Conservation (phyloP, 441 rosid genomes). For the Euphorbia schlechtendalii region DNA sequence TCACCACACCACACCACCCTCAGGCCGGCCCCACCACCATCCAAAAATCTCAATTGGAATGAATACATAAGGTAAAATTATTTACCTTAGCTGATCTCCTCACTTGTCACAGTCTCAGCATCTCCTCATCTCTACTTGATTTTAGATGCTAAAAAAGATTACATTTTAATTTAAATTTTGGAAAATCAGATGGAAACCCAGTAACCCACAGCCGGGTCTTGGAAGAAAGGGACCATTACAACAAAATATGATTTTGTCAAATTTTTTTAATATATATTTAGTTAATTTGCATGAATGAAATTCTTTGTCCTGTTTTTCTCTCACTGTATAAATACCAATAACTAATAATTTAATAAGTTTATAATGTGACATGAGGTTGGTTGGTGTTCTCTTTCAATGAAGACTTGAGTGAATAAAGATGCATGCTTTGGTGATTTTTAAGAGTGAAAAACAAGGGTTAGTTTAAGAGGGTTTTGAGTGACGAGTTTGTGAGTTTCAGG, state of each 20-base stretch:
- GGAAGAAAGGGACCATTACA: constrained; percentile 36
- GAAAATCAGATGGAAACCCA: neutral
- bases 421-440: neutral
- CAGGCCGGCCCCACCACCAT: constrained; percentile 14
- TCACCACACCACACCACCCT: constrained; percentile 11
- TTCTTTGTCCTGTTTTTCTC: constrained; percentile 9
- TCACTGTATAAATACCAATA: neutral
- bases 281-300: neutral
- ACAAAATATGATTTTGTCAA: neutral
- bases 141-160: neutral
- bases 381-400: constrained; percentile 20
- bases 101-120: constrained; percentile 12
- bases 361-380: constrained; percentile 12
- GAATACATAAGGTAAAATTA: neutral
- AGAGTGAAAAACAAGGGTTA: constrained; percentile 17
- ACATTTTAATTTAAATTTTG: neutral
- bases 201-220: constrained; percentile 22
- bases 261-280: no score
- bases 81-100: neutral
- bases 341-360: constrained; percentile 11
- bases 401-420: constrained; percentile 17
- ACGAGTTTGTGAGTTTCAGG: constrained; percentile 23
- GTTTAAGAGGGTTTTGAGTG: constrained; percentile 17
- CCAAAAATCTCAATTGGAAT: neutral
- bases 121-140: constrained; percentile 10